Conservation (phyloP, 208 protist genomes). For the Blastocrithidia nonstop region DNA sequence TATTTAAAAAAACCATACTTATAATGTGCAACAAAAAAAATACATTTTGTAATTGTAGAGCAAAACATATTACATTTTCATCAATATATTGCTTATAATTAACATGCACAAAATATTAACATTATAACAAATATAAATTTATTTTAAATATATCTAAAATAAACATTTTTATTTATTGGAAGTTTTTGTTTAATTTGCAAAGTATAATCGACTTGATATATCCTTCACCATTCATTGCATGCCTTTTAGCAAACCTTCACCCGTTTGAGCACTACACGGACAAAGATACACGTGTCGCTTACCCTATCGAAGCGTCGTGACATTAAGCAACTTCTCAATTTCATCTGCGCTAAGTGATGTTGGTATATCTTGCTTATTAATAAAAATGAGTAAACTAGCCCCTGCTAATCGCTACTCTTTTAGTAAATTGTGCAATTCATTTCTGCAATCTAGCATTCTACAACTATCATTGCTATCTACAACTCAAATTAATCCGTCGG, state of each 20-base stretch:
- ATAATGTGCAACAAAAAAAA: constrained; percentile 7
- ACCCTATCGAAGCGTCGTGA: constrained; percentile 63
- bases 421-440: constrained; percentile 91
- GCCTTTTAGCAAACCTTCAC: constrained; percentile 90
- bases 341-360: constrained; percentile 40
- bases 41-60: neutral
- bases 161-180: no score
- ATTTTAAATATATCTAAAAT: no score
- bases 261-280: constrained; percentile 91
- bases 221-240: constrained; percentile 98
- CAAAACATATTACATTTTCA: neutral
- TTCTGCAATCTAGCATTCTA: constrained; percentile 84
- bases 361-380: constrained; percentile 99
- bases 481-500: constrained; percentile 94
- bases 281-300: constrained; percentile 91
- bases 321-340: constrained; percentile 55
- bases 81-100: no score
- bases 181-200: no score
- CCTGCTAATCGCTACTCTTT: constrained; percentile 95
- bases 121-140: no score
- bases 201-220: constrained; percentile 88
- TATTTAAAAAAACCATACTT: neutral
- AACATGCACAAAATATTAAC: constrained; percentile 4
- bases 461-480: constrained; percentile 92
- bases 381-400: constrained; percentile 97